These are phyloP conservation scores for Lindgomyces ingoldianus DNA, from an alignment of 495 filamentous ascomycete genomes.

Conservation along the genomic window DNA sequence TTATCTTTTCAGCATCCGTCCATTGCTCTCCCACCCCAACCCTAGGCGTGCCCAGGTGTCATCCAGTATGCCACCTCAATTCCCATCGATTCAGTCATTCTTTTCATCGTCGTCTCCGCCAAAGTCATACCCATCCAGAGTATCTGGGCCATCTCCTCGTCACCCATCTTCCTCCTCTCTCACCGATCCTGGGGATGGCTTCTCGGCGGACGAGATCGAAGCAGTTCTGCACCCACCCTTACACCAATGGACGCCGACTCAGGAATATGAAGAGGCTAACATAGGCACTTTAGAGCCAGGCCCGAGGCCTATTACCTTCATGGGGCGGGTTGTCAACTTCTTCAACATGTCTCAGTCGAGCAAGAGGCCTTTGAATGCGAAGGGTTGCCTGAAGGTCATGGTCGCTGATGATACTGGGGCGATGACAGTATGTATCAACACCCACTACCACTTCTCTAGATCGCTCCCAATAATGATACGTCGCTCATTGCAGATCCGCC, in stretches of 20 bases:
- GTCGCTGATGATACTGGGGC: conserved; percentile 61
- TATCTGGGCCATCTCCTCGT: conserved; percentile 10
- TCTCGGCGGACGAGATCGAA: conserved; percentile 53
- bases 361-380: conserved; percentile 46
- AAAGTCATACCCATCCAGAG: neutral
- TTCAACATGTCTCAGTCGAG: conserved; percentile 44
- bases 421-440: conserved; percentile 59
- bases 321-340: conserved; percentile 63
- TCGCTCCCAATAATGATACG: too few species aligned
- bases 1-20: too few species aligned
- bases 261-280: conserved; percentile 52
- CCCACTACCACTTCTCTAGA: too few species aligned
- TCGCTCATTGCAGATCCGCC: too few species aligned
- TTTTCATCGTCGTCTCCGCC: conserved; percentile 36
- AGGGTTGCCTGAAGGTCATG: conserved; percentile 57
- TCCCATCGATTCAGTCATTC: conserved; percentile 58
- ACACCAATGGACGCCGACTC: conserved; percentile 56
- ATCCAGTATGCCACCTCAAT: conserved; percentile 44
- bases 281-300: conserved; percentile 58
- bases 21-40: too few species aligned
- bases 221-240: conserved; percentile 46
- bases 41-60: too few species aligned
- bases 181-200: conserved; percentile 49
- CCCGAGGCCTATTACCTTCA: conserved; percentile 54
- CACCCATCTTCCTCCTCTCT: conserved; percentile 5